Percentiles rank a stretch among this genome's conserved stretches.
Evolutionary conservation across 1,284 basidiomycete genomes (phyloP).

Genomic region (Waitea zeae): DNA sequence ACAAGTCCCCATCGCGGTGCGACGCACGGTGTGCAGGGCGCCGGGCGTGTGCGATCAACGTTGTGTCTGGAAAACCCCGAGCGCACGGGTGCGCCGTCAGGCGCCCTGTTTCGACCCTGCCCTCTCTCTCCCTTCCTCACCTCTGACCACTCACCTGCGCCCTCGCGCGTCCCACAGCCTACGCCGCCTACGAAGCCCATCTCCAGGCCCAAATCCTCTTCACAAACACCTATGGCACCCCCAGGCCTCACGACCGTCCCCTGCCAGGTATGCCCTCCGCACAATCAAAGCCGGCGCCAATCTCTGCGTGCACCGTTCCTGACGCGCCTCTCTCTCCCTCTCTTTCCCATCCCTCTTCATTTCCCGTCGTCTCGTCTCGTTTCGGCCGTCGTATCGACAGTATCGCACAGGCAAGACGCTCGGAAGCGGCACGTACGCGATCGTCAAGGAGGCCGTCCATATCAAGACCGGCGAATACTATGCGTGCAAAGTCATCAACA

Average conservation of each 20-base stretch:
- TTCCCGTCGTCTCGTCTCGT: neutral
- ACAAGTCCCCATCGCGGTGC: no score
- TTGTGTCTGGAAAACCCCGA: no score
- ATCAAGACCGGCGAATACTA: slow-evolving; percentile 77
- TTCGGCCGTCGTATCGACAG: slow-evolving; percentile 19
- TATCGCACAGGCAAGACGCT: slow-evolving; percentile 88
- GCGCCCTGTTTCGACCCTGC: no score
- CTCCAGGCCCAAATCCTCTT: slow-evolving; percentile 1
- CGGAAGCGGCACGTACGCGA: slow-evolving; percentile 84
- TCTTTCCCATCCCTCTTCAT: neutral
- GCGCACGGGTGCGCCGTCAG: no score
- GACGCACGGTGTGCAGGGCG: no score
- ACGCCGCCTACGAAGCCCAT: no score
- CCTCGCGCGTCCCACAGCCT: neutral
- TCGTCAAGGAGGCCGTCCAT: slow-evolving; percentile 92
- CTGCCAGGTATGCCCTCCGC: slow-evolving; percentile 30
- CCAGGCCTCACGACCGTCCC: slow-evolving; percentile 26
- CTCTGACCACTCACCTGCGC: no score
- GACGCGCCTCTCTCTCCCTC: neutral
- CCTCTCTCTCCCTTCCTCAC: no score
- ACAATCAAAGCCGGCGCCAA: no score
- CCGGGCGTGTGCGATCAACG: no score
- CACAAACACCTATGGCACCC: no score
- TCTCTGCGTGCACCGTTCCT: neutral
- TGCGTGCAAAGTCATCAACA: slow-evolving; percentile 93